Conservation (phyloP, 164 flowering plant genomes). For the Vitis labrusca region DNA sequence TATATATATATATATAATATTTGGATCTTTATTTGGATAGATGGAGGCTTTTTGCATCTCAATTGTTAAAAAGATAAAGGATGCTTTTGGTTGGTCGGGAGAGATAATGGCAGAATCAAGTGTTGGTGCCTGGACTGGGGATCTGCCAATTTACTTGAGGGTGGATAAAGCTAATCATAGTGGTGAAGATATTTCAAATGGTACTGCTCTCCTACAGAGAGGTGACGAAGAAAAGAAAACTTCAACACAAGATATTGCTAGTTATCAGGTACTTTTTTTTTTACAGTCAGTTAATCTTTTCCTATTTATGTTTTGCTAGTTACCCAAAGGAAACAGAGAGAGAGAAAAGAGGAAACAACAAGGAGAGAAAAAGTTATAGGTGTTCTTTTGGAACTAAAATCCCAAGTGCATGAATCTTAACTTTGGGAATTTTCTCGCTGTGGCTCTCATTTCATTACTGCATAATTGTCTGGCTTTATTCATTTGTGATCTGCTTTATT, state of each 20-base stretch:
- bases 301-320: background rate
- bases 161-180: conserved; percentile 17
- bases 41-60: conserved; percentile 56
- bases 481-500: no score
- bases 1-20: background rate
- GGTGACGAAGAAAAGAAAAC: conserved; percentile 33
- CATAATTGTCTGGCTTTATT: no score
- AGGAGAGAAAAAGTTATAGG: no score
- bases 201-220: conserved; percentile 17
- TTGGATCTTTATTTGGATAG: conserved; percentile 33
- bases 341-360: no score
- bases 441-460: no score
- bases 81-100: conserved; percentile 64
- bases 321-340: no score
- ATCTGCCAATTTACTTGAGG: conserved; percentile 59
- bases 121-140: conserved; percentile 76
- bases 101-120: conserved; percentile 37
- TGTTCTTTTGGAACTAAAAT: no score
- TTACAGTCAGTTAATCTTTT: background rate
- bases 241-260: conserved; percentile 65
- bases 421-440: no score
- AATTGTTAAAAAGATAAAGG: conserved; percentile 55
- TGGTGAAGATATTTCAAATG: conserved; percentile 16
- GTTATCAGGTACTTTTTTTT: conserved; percentile 65
- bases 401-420: no score